Conservation (phyloP, 75 land plant species). For the Cryptomeria japonica region DNA sequence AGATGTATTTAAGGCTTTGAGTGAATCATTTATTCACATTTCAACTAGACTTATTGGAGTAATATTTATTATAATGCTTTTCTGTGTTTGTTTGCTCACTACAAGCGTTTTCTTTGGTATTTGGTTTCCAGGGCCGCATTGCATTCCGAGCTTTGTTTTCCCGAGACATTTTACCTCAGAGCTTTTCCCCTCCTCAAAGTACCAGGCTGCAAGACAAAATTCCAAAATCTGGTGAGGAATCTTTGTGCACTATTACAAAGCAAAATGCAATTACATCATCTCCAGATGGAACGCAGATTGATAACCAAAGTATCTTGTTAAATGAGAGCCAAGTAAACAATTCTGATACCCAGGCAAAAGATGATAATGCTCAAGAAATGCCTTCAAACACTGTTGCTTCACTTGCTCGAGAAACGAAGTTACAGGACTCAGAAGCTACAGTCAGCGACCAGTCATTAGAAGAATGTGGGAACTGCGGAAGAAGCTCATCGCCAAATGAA, state of each 20-base stretch:
- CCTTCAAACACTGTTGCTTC: background rate
- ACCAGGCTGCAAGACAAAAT: background rate
- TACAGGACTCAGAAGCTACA: slow-evolving; percentile 7
- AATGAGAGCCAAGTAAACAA: background rate
- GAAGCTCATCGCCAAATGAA: background rate
- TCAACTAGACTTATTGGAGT: background rate
- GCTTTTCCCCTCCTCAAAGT: slow-evolving; percentile 46
- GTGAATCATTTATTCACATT: background rate
- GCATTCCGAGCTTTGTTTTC: slow-evolving; percentile 74
- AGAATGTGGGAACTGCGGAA: background rate
- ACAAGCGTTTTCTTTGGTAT: background rate
- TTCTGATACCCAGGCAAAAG: background rate
- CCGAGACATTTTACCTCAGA: slow-evolving; percentile 69
- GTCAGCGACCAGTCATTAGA: slow-evolving; percentile 5
- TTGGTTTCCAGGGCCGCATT: slow-evolving; percentile 55
- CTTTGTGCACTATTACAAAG: background rate
- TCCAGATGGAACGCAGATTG: background rate
- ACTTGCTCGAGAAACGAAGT: background rate
- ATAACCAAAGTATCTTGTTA: background rate
- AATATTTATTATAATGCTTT: background rate
- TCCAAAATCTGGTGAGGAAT: background rate
- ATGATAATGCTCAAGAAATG: background rate
- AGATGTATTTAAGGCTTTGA: background rate
- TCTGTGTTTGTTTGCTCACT: slow-evolving; percentile 10
- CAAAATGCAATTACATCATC: background rate